A percentile compares a stretch with the other conserved stretches of the same genome.
Evolutionary conservation across 495 filamentous ascomycete genomes (phyloP).

Genomic region (Neurospora africana): DNA sequence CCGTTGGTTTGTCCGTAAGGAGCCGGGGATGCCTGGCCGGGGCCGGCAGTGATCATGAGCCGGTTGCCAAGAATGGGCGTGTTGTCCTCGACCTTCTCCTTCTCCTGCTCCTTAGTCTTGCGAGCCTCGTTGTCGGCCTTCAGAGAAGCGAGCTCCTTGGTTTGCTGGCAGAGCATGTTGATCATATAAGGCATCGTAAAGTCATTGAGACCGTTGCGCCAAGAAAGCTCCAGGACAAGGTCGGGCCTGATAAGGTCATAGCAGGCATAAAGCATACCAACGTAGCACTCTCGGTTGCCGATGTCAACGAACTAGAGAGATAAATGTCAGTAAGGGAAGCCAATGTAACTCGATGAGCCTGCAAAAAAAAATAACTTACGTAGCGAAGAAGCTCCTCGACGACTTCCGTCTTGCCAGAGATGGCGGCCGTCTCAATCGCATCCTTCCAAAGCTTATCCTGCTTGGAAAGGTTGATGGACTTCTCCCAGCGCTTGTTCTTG

Average conservation of each 20-base stretch:
- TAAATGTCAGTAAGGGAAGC: constrained; percentile 20
- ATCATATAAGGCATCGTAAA: constrained; percentile 99
- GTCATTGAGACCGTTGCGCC: constrained; percentile 89
- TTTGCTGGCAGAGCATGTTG: constrained; percentile 88
- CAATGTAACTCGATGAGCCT: neutral
- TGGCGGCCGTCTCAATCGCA: constrained; percentile 97
- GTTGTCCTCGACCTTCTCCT: constrained; percentile 82
- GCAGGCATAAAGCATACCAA: constrained; percentile 97
- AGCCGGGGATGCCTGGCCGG: constrained; percentile 47
- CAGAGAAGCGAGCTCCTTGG: constrained; percentile 68
- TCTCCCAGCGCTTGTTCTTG: constrained; percentile 99
- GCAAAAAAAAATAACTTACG: constrained; percentile 49
- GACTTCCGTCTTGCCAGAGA: constrained; percentile 79
- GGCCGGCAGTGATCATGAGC: constrained; percentile 97
- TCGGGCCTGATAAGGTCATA: constrained; percentile 93
- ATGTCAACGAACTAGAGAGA: constrained; percentile 86
- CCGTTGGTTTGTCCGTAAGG: constrained; percentile 68
- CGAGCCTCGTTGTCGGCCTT: constrained; percentile 97
- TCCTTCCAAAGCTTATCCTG: constrained; percentile 99
- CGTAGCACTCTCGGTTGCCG: constrained; percentile 97
- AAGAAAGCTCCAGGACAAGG: constrained; percentile 89
- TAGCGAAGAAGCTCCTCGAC: constrained; percentile 94
- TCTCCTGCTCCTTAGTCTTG: constrained; percentile 75
- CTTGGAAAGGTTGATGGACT: constrained; percentile 97
- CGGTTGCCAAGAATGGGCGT: constrained; percentile 85